phyloP scores from a whole-genome alignment of 805 yeast species.

The Wickerhamiella qilinensis region DNA sequence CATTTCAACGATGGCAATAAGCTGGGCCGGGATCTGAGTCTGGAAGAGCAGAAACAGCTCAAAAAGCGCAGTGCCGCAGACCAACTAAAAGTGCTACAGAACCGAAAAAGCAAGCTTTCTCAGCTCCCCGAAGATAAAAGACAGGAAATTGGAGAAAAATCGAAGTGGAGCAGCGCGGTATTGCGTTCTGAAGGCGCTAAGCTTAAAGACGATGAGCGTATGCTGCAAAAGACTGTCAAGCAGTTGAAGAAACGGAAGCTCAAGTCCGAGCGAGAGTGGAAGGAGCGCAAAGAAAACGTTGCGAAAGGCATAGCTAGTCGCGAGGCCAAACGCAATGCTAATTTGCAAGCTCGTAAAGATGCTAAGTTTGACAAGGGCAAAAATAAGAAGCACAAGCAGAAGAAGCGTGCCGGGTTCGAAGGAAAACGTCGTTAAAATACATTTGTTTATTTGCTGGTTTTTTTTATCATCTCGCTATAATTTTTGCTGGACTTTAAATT shows the following conservation, averaged over 20 bases:
- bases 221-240: conserved; percentile 73
- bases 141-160: conserved; percentile 44
- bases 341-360: conserved; percentile 68
- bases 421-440: conserved; percentile 18
- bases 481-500: no score
- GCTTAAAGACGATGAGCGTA: conserved; percentile 75
- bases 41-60: conserved; percentile 33
- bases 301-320: conserved; percentile 57
- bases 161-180: conserved; percentile 72
- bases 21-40: conserved; percentile 53
- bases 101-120: conserved; percentile 48
- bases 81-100: conserved; percentile 63
- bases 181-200: conserved; percentile 78
- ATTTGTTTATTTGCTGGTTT: no score
- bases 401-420: conserved; percentile 76
- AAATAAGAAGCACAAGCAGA: conserved; percentile 42
- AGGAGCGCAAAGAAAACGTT: conserved; percentile 69
- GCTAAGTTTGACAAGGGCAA: conserved; percentile 70
- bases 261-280: conserved; percentile 84
- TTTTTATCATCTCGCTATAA: no score
- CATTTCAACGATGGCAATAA: conserved; percentile 68
- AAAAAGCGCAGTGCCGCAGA: conserved; percentile 76
- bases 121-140: conserved; percentile 47
- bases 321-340: conserved; percentile 81
- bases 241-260: conserved; percentile 69